Evolutionary conservation across 2,329 filamentous ascomycete species (phyloP).

Genomic region (Tolypocladium tropicale): DNA sequence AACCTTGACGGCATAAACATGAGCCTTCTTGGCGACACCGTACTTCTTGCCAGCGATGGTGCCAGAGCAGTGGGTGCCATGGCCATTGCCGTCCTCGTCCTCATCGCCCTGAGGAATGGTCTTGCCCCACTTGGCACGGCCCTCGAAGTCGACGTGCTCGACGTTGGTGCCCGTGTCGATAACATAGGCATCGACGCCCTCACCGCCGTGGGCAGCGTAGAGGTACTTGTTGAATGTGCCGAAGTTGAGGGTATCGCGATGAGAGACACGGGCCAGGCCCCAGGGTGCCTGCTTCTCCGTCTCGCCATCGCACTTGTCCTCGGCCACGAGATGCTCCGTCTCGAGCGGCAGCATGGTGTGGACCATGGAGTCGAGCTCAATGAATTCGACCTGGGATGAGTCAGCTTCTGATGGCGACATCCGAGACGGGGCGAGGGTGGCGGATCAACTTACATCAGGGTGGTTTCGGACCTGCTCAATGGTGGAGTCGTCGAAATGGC

Average conservation of each 20-base stretch:
- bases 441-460: constrained; percentile 75
- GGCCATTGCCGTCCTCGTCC: constrained; percentile 91
- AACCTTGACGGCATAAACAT: constrained; percentile 95
- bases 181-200: constrained; percentile 97
- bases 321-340: constrained; percentile 23
- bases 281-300: constrained; percentile 92
- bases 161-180: constrained; percentile 96
- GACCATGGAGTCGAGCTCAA: constrained; percentile 90
- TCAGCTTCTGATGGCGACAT: background rate
- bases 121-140: constrained; percentile 92
- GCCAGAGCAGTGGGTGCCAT: constrained; percentile 98
- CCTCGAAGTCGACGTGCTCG: constrained; percentile 94
- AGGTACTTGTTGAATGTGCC: constrained; percentile 98
- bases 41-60: constrained; percentile 98
- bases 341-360: constrained; percentile 57
- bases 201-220: constrained; percentile 78
- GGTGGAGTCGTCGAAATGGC: constrained; percentile 86
- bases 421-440: background rate
- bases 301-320: constrained; percentile 40
- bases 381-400: constrained; percentile 72
- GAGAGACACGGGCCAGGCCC: constrained; percentile 96
- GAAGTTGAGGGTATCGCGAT: constrained; percentile 79
- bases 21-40: constrained; percentile 98
- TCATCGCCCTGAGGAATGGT: constrained; percentile 79
- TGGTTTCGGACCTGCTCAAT: constrained; percentile 91